Base-by-base conservation (phyloP, 345 rosid species). In the Moricandia moricandioides region DNA sequence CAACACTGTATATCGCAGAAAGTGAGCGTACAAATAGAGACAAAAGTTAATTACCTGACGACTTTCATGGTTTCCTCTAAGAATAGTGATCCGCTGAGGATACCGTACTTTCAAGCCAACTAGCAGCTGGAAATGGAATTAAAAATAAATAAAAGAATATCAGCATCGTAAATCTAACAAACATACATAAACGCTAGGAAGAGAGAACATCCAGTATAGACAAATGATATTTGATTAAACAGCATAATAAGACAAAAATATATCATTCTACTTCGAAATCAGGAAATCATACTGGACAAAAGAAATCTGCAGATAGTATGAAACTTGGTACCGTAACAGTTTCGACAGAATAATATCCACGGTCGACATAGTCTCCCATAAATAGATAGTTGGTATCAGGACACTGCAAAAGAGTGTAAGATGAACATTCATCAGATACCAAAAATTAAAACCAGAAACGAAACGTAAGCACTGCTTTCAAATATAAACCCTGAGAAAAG, bases 301-400 rank as follows among this genome's bases (percentile, higher is more conserved):
- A n/a, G 14, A 29, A 29, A 29, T 11, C 7, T 24, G 62, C 24
- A 58, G 47, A 71, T 24, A 12, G 68, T 56, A 58, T 34, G 24
- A 13, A 60, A 31, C 60, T 43, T 78, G 82, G 67, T 86, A 90
- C 97, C 76, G 97, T 88, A 59, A 95, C 97, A 61, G 99, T 95
- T 86, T 95, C 97, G 11, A 92, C 97, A 79, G 99, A 95, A 82
- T 95, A 92, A 85, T 90, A 95, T 11, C 99, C 99, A 78, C 96
- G 97, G 70, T 95, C 97, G 67, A 95, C 97, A 66, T 95, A 95
- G 84, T 95, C 99, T 76, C 99, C 99, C 96, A 92, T 95, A 79
- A 95, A 95, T 79, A 95, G 81, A 87, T 92, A 95, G 83, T 95
- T 95, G 67, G 97, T 92, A 83, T 92, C 97, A 33, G 97, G 99